phyloP scores from a whole-genome alignment of 257 asterid genomes.

The Pogostemon cablin region DNA sequence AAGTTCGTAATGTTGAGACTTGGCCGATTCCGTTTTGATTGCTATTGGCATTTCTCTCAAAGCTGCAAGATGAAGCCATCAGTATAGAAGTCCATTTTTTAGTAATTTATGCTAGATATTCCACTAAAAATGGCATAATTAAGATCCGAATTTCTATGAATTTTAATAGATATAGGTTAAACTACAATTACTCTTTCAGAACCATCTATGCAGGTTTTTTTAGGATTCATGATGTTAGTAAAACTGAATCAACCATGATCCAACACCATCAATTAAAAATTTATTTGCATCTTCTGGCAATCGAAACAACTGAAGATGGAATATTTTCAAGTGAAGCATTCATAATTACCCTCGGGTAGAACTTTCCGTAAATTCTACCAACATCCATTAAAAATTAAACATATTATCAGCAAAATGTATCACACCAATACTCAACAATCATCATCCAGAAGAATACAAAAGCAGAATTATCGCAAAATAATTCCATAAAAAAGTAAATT shows the following conservation, averaged over 20 bases:
- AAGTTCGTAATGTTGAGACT: slow-evolving; percentile 84
- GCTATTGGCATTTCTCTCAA: slow-evolving; percentile 89
- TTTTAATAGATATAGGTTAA: background rate
- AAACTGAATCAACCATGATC: background rate
- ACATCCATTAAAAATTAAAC: background rate
- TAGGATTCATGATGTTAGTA: background rate
- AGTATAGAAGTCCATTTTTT: background rate
- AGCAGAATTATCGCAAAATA: background rate
- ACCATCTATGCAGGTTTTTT: background rate
- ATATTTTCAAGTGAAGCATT: background rate
- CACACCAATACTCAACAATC: background rate
- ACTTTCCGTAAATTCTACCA: background rate
- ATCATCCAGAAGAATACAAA: background rate
- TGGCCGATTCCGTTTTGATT: slow-evolving; percentile 72
- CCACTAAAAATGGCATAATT: background rate
- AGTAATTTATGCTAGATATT: background rate
- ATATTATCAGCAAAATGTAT: background rate
- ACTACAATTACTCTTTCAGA: background rate
- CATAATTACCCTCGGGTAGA: background rate
- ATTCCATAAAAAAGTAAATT: background rate
- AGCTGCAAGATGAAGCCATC: slow-evolving; percentile 52
- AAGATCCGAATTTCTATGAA: background rate
- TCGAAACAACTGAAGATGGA: background rate
- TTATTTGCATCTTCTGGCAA: background rate
- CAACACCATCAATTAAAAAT: background rate